phyloP scores from a whole-genome alignment of 108 stramenopile species.

The Stephanodiscus triporus region DNA sequence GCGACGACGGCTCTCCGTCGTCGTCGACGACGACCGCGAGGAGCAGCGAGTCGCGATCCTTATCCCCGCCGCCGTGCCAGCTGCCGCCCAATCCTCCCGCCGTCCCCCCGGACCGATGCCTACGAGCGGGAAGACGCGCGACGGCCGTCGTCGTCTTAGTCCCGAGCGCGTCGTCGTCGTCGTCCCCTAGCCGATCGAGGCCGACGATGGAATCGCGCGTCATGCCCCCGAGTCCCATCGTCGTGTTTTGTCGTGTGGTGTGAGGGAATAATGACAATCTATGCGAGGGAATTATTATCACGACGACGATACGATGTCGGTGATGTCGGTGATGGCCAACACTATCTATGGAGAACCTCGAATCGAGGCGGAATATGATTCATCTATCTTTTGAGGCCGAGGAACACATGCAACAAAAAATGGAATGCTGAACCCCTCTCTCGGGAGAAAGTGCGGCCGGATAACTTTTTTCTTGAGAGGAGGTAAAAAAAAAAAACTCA shows the following conservation, averaged over 20 bases:
- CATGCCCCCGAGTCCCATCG: slow-evolving; percentile 35
- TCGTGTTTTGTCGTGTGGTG: neutral
- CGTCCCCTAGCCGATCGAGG: slow-evolving; percentile 17
- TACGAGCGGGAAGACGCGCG: neutral
- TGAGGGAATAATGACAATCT: too few species aligned
- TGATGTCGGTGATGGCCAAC: neutral
- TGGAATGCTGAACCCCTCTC: too few species aligned
- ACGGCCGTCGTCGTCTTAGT: neutral
- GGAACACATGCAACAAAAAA: too few species aligned
- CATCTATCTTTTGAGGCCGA: too few species aligned
- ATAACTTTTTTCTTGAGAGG: too few species aligned
- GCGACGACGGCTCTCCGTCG: neutral
- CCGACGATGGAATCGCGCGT: slow-evolving; percentile 37
- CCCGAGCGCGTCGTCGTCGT: slow-evolving; percentile 18
- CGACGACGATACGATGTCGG: too few species aligned
- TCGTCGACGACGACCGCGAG: slow-evolving; percentile 1
- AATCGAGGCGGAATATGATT: too few species aligned
- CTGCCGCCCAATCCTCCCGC: neutral
- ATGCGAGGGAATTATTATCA: too few species aligned
- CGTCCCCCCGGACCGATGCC: neutral
- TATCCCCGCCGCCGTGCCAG: neutral
- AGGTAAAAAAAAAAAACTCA: too few species aligned
- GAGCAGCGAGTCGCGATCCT: too few species aligned
- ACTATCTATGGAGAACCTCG: too few species aligned
- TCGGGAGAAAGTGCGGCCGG: too few species aligned